These are phyloP conservation scores for Pleurostoma richardsiae DNA, from an alignment of 2,329 filamentous ascomycete species.

Conservation along the genomic window DNA sequence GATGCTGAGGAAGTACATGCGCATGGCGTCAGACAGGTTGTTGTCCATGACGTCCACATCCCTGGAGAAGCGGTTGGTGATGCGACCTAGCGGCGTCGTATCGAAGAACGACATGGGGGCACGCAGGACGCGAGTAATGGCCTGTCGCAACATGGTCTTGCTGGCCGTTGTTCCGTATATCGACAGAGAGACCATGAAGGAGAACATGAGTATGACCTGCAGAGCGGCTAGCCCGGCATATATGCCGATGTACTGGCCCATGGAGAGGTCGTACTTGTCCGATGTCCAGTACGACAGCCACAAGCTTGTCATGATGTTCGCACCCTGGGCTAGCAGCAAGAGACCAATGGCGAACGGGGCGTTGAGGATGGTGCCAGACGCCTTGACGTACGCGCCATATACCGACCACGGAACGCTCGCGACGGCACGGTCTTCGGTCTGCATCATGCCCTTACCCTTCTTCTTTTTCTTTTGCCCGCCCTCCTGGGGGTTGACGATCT, in stretches of 20 bases:
- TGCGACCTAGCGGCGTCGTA: constrained; percentile 88
- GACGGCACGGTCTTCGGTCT: constrained; percentile 64
- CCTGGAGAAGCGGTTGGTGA: constrained; percentile 93
- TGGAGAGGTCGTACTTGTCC: constrained; percentile 62
- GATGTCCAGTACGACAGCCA: constrained; percentile 96
- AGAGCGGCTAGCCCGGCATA: constrained; percentile 66
- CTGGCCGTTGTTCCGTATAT: constrained; percentile 77
- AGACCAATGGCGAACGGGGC: constrained; percentile 59
- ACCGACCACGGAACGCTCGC: constrained; percentile 75
- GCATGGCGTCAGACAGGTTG: constrained; percentile 78
- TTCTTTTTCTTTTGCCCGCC: constrained; percentile 41
- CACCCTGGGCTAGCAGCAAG: constrained; percentile 69
- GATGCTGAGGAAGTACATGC: constrained; percentile 87
- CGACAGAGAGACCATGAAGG: constrained; percentile 74
- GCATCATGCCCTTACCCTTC: constrained; percentile 64
- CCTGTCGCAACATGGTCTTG: constrained; percentile 73
- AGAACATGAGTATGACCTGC: constrained; percentile 73
- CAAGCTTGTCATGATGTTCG: constrained; percentile 81
- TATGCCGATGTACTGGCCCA: constrained; percentile 66
- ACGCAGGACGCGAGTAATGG: constrained; percentile 70
- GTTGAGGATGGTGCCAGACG: constrained; percentile 67
- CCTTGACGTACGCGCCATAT: constrained; percentile 71
- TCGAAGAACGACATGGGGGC: constrained; percentile 92
- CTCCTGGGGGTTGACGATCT: constrained; percentile 28
- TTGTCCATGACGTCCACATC: constrained; percentile 98